phyloP scores from a whole-genome alignment of 1,139 yeast species.

The Pneumocystis murina region DNA sequence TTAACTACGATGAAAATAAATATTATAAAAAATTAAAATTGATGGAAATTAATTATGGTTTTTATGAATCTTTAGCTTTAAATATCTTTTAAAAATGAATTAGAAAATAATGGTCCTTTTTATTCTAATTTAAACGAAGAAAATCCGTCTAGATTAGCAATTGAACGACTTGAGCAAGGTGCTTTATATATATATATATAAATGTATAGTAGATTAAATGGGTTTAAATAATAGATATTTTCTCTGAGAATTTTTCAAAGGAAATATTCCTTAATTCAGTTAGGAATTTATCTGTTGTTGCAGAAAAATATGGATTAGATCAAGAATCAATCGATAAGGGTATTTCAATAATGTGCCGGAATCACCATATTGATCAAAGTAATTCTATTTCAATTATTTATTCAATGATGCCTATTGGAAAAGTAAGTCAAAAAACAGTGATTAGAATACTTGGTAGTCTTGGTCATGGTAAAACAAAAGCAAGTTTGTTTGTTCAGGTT shows the following conservation, averaged over 20 bases:
- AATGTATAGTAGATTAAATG: neutral
- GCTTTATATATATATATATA: neutral
- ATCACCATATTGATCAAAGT: neutral
- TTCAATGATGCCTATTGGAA: slow-evolving; percentile 9
- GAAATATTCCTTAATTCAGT: neutral
- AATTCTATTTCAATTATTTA: slow-evolving; percentile 1
- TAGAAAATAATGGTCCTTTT: neutral
- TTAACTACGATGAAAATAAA: neutral
- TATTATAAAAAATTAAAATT: neutral
- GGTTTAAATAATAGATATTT: neutral
- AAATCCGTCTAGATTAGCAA: neutral
- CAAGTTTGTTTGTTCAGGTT: slow-evolving; percentile 8
- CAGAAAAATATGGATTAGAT: neutral
- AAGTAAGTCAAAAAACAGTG: slow-evolving; percentile 7
- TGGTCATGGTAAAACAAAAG: slow-evolving; percentile 9
- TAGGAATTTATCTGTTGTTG: neutral
- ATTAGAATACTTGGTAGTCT: slow-evolving; percentile 9
- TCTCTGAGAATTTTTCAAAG: neutral
- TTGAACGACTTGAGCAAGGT: neutral
- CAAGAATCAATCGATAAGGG: neutral
- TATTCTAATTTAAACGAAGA: neutral
- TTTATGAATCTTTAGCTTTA: neutral
- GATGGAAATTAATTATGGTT: neutral
- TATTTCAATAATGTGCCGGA: neutral
- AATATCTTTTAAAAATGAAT: neutral